Conservation (phyloP, 2,329 filamentous ascomycete species). For the Myriosclerotinia curreyana region DNA sequence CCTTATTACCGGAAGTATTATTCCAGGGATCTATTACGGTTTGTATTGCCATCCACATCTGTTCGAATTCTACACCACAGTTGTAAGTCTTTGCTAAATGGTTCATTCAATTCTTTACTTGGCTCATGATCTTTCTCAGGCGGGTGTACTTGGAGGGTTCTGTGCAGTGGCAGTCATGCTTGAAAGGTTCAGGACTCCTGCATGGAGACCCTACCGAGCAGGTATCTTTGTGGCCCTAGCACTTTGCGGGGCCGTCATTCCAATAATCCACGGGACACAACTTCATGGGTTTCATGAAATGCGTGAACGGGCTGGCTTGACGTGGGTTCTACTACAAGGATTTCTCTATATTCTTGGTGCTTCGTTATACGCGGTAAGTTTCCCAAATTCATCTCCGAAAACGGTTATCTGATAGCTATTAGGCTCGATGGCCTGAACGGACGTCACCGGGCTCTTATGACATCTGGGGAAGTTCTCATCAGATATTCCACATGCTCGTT, state of each 20-base stretch:
- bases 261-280: slow-evolving; percentile 71
- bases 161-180: slow-evolving; percentile 76
- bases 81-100: slow-evolving; percentile 14
- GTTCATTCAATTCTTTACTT: slow-evolving; percentile 3
- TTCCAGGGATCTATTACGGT: slow-evolving; percentile 84
- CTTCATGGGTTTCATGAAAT: slow-evolving; percentile 66
- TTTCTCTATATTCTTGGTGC: slow-evolving; percentile 83
- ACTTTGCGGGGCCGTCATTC: slow-evolving; percentile 70
- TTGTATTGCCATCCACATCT: slow-evolving; percentile 68
- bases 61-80: slow-evolving; percentile 67
- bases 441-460: slow-evolving; percentile 76
- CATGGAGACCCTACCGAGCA: slow-evolving; percentile 80
- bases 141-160: slow-evolving; percentile 70
- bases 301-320: slow-evolving; percentile 71
- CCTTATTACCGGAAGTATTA: slow-evolving; percentile 86
- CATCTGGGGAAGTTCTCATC: slow-evolving; percentile 89
- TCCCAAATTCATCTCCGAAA: neutral
- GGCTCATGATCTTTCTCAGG: slow-evolving; percentile 49
- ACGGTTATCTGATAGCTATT: slow-evolving; percentile 25
- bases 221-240: slow-evolving; percentile 88
- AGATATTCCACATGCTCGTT: slow-evolving; percentile 92
- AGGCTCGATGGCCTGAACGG: slow-evolving; percentile 80
- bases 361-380: slow-evolving; percentile 73
- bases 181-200: slow-evolving; percentile 78
- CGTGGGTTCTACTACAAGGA: slow-evolving; percentile 78